Percentiles rank a stretch among this genome's conserved stretches.
phyloP scores from a whole-genome alignment of 495 filamentous ascomycete species.

The Penicillium maclennaniae region DNA sequence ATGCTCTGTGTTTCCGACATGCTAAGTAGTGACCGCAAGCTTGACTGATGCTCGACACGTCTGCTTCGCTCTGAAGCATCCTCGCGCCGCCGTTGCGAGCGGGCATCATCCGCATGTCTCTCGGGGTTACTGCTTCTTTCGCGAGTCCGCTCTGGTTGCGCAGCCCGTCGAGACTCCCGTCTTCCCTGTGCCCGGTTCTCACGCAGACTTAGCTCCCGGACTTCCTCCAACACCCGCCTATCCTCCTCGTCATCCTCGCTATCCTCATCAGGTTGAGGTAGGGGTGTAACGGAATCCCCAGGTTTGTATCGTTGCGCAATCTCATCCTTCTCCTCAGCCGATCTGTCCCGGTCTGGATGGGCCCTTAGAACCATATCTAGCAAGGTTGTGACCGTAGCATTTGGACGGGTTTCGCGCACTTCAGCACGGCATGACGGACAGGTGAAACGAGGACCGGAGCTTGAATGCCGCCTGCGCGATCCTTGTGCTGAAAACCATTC shows the following conservation, averaged over 20 bases:
- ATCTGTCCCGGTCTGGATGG: constrained; percentile 67
- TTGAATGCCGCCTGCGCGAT: constrained; percentile 42
- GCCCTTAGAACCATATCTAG: constrained; percentile 71
- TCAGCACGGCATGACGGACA: constrained; percentile 88
- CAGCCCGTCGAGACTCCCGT: constrained; percentile 29
- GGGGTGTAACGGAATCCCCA: constrained; percentile 64
- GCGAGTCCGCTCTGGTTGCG: constrained; percentile 17
- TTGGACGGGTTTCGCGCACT: constrained; percentile 77
- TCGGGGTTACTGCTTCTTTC: constrained; percentile 25
- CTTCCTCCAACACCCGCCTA: constrained; percentile 62
- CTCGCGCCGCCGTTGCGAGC: constrained; percentile 40
- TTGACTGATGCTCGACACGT: constrained; percentile 80
- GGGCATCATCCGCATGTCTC: constrained; percentile 34
- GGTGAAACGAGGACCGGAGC: constrained; percentile 59
- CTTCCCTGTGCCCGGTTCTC: constrained; percentile 47
- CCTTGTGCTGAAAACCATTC: constrained; percentile 79
- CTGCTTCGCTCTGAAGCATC: constrained; percentile 41
- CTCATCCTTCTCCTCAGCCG: constrained; percentile 65
- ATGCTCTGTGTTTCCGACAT: constrained; percentile 72
- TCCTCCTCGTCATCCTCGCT: constrained; percentile 54
- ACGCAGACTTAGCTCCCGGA: constrained; percentile 65
- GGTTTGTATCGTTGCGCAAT: constrained; percentile 66
- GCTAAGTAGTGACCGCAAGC: constrained; percentile 76
- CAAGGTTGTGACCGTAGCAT: constrained; percentile 78
- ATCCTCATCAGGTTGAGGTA: constrained; percentile 8